phyloP scores from a whole-genome alignment of 2,329 filamentous ascomycete genomes.

The Fusarium torreyae region DNA sequence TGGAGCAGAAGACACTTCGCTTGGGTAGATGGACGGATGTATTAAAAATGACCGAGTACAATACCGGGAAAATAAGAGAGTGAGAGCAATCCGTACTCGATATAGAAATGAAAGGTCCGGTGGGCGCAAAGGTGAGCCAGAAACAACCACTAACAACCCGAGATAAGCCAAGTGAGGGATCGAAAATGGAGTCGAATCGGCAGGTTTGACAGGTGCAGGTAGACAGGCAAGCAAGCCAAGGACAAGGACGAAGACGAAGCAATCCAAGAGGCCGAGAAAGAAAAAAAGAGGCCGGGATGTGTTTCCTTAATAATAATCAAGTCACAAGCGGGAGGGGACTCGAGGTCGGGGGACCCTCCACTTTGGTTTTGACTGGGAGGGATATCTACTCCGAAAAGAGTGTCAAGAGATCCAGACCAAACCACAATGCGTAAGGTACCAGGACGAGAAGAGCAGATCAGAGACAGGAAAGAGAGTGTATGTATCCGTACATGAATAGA shows the following conservation, averaged over 20 bases:
- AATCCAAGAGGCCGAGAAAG: slow-evolving; percentile 11
- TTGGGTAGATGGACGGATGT: background rate
- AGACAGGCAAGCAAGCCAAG: slow-evolving; percentile 15
- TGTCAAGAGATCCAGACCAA: slow-evolving; percentile 23
- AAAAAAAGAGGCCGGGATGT: slow-evolving; percentile 34
- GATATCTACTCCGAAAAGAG: slow-evolving; percentile 43
- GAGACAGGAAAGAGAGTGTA: slow-evolving; percentile 24
- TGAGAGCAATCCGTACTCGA: slow-evolving; percentile 18
- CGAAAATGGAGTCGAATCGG: slow-evolving; percentile 27
- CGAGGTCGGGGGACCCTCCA: slow-evolving; percentile 27
- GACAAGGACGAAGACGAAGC: slow-evolving; percentile 3
- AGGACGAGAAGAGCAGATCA: slow-evolving; percentile 25
- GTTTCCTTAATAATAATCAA: slow-evolving; percentile 44
- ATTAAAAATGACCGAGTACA: background rate
- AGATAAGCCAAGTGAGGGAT: slow-evolving; percentile 20
- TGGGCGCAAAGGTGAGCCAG: slow-evolving; percentile 42
- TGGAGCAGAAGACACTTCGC: no score
- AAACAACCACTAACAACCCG: slow-evolving; percentile 33
- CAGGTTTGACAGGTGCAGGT: slow-evolving; percentile 8
- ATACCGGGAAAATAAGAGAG: background rate
- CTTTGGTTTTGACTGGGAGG: slow-evolving; percentile 26
- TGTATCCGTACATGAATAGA: background rate
- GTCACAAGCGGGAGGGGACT: slow-evolving; percentile 23
- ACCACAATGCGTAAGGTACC: slow-evolving; percentile 22
- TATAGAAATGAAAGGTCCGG: slow-evolving; percentile 22